Evolutionary conservation across 2,329 filamentous ascomycete genomes (phyloP).

Genomic region (Trichoderma atrobrunneum): DNA sequence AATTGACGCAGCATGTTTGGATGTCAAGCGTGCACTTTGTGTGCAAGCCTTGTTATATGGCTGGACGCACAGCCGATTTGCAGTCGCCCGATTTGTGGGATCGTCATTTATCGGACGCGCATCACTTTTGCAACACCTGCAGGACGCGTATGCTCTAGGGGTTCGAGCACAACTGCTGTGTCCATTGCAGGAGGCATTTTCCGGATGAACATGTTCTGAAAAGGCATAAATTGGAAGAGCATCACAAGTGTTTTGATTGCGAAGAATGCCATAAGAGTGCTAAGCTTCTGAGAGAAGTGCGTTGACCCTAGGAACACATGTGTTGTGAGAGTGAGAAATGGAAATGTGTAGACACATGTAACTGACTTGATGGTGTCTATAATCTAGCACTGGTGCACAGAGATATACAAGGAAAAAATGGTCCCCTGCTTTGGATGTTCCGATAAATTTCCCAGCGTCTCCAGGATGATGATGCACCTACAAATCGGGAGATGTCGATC

Average conservation of each 20-base stretch:
- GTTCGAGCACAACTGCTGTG: neutral
- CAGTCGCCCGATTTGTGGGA: neutral
- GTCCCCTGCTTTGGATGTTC: neutral
- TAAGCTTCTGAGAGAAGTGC: neutral
- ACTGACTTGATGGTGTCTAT: neutral
- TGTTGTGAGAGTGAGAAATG: neutral
- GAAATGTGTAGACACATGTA: neutral
- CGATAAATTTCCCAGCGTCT: neutral
- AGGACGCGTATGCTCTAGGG: neutral
- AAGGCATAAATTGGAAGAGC: neutral
- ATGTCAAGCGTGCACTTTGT: neutral
- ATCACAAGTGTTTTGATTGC: neutral
- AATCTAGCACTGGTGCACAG: neutral
- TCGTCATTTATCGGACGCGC: neutral
- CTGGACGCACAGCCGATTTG: neutral
- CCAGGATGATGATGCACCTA: neutral
- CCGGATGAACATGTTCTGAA: neutral
- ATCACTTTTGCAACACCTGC: neutral
- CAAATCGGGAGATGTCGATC: neutral
- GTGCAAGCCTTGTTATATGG: neutral
- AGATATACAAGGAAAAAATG: neutral
- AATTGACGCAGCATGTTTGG: neutral
- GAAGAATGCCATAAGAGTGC: neutral
- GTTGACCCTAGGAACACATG: neutral
- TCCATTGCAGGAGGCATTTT: neutral